Percentiles rank a stretch among this genome's conserved stretches.
phyloP scores from a whole-genome alignment of 768 basidiomycete species.

The Hortiboletus campestris region DNA sequence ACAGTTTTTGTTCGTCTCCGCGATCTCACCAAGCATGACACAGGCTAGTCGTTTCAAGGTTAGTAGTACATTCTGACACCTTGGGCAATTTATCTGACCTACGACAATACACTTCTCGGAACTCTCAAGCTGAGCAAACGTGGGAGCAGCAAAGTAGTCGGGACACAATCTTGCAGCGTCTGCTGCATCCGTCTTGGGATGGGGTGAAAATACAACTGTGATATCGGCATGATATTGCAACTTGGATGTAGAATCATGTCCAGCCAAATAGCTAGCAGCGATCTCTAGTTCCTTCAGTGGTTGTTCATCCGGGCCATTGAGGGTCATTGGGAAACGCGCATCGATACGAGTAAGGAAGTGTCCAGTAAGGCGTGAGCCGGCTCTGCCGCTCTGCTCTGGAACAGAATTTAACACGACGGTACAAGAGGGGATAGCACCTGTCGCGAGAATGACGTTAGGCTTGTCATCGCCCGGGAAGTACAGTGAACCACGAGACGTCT shows the following conservation, averaged over 20 bases:
- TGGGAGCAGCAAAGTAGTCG: slow-evolving; percentile 16
- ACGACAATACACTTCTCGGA: slow-evolving; percentile 6
- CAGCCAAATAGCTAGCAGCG: slow-evolving; percentile 10
- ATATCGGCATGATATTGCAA: slow-evolving; percentile 15
- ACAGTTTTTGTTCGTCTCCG: background rate
- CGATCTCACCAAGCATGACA: slow-evolving; percentile 6
- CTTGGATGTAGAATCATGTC: background rate
- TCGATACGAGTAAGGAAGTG: slow-evolving; percentile 14
- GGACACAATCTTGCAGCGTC: slow-evolving; percentile 18
- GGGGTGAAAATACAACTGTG: slow-evolving; percentile 8
- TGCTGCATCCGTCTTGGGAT: slow-evolving; percentile 7
- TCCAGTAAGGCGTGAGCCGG: slow-evolving; percentile 14
- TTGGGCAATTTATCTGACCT: background rate
- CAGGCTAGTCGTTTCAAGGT: background rate
- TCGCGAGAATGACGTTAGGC: slow-evolving; percentile 21
- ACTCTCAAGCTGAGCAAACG: slow-evolving; percentile 5
- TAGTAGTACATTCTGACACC: background rate
- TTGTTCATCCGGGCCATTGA: too few relatives aligned
- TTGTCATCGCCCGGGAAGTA: slow-evolving; percentile 7
- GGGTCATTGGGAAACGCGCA: slow-evolving; percentile 5
- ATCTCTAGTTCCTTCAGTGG: too few relatives aligned
- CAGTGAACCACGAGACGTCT: slow-evolving; percentile 17
- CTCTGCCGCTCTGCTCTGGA: slow-evolving; percentile 6
- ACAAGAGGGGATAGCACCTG: slow-evolving; percentile 18
- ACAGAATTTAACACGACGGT: slow-evolving; percentile 20